Conservation (phyloP, 768 basidiomycete genomes). For the Terana coerulea region DNA sequence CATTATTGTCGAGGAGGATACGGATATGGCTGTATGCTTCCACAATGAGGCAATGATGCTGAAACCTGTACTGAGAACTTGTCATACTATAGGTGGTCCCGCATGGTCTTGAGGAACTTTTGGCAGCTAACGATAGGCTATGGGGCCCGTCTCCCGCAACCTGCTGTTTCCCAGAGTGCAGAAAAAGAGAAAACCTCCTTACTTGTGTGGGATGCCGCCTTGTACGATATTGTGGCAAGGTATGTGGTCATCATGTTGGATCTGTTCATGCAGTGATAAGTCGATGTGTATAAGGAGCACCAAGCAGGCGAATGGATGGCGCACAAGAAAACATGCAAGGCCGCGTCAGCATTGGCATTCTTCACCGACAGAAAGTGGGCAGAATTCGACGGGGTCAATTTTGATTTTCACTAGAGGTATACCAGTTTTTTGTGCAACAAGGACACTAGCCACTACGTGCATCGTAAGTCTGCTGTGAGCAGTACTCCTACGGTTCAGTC, state of each 20-base stretch:
- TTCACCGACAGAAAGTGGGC: conserved; percentile 7
- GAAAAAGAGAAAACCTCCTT: neutral
- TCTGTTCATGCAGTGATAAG: neutral
- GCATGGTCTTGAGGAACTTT: neutral
- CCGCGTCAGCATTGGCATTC: neutral
- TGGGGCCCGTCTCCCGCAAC: neutral
- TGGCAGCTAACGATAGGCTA: neutral
- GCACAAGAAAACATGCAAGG: conserved; percentile 4
- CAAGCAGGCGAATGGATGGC: neutral
- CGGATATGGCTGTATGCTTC: too few species aligned
- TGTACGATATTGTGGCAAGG: conserved; percentile 1
- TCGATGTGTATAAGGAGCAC: conserved; percentile 1
- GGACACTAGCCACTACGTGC: too few species aligned
- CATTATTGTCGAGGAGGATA: too few species aligned
- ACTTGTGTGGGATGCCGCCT: neutral
- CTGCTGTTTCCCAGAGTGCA: neutral
- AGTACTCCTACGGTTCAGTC: too few species aligned
- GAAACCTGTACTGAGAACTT: too few species aligned
- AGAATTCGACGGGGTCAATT: conserved; percentile 1
- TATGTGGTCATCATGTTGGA: neutral
- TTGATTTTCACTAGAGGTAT: too few species aligned
- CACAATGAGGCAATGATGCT: neutral
- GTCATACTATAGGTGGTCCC: conserved; percentile 11
- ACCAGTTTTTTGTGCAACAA: too few species aligned
- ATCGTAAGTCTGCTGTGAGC: too few species aligned